Base-by-base conservation (phyloP, 2,329 filamentous ascomycete species). In the Colletotrichum sp. region DNA sequence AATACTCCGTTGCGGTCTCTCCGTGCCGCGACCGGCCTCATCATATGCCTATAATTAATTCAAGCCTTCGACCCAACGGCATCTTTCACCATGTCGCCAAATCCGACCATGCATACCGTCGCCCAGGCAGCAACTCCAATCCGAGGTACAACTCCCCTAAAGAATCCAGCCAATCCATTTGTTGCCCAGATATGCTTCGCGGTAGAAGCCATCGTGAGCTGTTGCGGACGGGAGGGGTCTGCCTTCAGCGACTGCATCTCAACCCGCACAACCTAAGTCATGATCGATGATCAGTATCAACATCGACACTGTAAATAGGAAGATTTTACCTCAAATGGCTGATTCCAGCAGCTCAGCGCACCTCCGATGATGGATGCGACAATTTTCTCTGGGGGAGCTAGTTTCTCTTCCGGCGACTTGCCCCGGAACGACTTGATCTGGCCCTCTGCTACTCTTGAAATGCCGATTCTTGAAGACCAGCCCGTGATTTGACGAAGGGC, bases 391-490 rank as follows among this genome's bases (percentile, higher is more conserved):
- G 21, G 26, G 5, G 60, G 26, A 8, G 30, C 49, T 9, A 77
- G 44, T 60, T 75, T 77, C 16, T 55, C 67, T 18, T 32, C 15
- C 21, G 49, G 8, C 7, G 32, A 10, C 62, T 77, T 78, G 9
- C 68, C 57, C 10, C 21, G 57, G 8, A 75, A 15, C 30, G n/a
- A 36, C 28, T 65, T 30, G 52, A 78, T 78, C 9, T 59, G 30
- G 6, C 69, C 71, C 26, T 78, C 77, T 4, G 72, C 75, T 6
- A 77, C 55, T 15, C 77, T 57, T 7, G 77, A 76, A n/a, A 77
- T 78, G 57, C 77, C 75, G 39, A 77, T 78, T 15, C 77, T 28
- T 1, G 77, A 78, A 16, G 77, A 78, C 77, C 75, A 78, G 2
- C 77, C 77, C 8, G 71, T 77, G 21, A 78, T 65, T 32, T 78